A percentile compares a stretch with the other conserved stretches of the same genome.
phyloP scores from a whole-genome alignment of 495 filamentous ascomycete genomes.

The Penicillium macrosclerotiorum region DNA sequence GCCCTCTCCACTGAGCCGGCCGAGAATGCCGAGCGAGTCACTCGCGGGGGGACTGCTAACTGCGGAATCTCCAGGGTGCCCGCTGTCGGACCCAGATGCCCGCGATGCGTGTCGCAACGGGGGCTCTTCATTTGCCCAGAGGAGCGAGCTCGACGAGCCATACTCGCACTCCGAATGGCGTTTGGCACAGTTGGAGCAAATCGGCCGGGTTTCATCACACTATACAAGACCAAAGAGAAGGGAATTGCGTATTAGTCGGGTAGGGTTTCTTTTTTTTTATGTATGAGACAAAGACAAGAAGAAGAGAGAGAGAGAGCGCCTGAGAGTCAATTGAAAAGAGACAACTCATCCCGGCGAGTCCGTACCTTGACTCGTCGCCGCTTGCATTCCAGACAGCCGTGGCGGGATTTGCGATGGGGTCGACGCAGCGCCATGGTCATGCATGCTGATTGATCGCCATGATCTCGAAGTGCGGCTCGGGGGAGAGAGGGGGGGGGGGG shows the following conservation, averaged over 20 bases:
- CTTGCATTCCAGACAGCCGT: constrained; percentile 36
- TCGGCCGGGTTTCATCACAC: constrained; percentile 40
- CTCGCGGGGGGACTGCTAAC: constrained; percentile 8
- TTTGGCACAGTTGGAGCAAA: constrained; percentile 40
- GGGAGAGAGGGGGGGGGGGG: too few species aligned
- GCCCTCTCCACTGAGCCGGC: constrained; percentile 17
- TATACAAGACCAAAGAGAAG: constrained; percentile 1
- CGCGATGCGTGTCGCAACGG: constrained; percentile 11
- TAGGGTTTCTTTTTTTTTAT: too few species aligned
- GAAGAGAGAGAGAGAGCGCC: too few species aligned
- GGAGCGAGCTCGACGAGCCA: constrained; percentile 33
- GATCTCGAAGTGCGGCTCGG: constrained; percentile 1
- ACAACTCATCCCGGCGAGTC: neutral
- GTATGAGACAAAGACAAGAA: neutral
- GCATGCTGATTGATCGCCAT: constrained; percentile 4
- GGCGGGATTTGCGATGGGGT: constrained; percentile 34
- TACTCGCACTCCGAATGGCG: constrained; percentile 41
- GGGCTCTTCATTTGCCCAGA: constrained; percentile 40
- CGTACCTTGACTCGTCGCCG: constrained; percentile 41
- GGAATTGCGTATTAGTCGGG: too few species aligned
- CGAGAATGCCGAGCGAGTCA: constrained; percentile 29
- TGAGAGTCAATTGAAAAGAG: too few species aligned
- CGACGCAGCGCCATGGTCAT: constrained; percentile 35
- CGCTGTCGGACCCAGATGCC: constrained; percentile 21
- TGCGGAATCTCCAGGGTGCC: constrained; percentile 18